Evolutionary conservation across 1,139 yeast genomes (phyloP), one percentile per base, ranked within the genome.

Genomic region (Geotrichum restrictum): DNA sequence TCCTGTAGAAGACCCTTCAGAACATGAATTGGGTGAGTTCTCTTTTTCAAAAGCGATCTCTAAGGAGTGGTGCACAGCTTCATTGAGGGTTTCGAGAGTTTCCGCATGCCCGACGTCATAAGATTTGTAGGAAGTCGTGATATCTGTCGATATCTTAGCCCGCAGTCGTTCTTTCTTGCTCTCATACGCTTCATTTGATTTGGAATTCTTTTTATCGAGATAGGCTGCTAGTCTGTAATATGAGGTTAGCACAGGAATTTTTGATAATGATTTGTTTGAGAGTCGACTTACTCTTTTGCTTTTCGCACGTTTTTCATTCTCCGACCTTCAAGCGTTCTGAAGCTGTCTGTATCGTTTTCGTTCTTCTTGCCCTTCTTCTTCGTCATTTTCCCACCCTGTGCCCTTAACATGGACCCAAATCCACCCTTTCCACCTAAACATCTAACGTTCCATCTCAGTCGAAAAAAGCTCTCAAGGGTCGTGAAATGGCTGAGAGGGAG

Each of bases 381-480:
- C n/a, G 65, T 61, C 74, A 69, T 70, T 16, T 65, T 60, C 10
- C 70, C 69, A 3, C 74, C 77, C 47, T 71, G 72, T 2, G 74
- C 73, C 37, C 71, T 68, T 48, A 77, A 62, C 62, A 71, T 65
- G 22, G 74, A 68, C 1, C 79, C 80, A 62, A 76, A 74, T 2
- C 80, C 81, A 34, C 81, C 81, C 63, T 77, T 77, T 21, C 81
- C 81, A 14, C 81, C 80, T 11, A 43, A 45, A 13, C 43, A 34
- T 45, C 45, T 49, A 3, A 49, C 42, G 19, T 49, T 49, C 53
- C 53, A 49, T 22, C 53, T 49, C 11, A 49, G 13, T 13, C 53
- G 53, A 11, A 49, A 22, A 40, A 39, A 32, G 5, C 21, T 14
- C 13, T 14, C 27, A 11, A 6, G 27, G 3, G 49, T 45, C 3